Conservation (phyloP, 2,329 filamentous ascomycete genomes). For the Podosphaera fusca region DNA sequence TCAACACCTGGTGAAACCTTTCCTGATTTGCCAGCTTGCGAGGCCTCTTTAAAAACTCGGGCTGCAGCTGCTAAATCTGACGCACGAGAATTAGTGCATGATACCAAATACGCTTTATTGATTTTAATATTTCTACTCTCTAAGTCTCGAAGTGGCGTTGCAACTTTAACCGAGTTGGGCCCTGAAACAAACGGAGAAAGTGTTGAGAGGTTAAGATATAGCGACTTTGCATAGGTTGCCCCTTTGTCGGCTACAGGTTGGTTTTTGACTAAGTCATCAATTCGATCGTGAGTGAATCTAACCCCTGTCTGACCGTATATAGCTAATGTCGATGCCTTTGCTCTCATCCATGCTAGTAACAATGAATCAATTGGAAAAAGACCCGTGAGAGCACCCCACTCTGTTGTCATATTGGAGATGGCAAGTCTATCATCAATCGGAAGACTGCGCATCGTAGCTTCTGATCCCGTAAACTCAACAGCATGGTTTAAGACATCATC, state of each 20-base stretch:
- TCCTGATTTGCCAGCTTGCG: conserved; percentile 32
- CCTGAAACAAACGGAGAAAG: conserved; percentile 68
- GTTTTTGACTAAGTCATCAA: conserved; percentile 50
- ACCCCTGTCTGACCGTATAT: conserved; percentile 28
- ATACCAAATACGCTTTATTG: conserved; percentile 69
- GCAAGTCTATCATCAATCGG: conserved; percentile 51
- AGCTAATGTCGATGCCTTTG: conserved; percentile 50
- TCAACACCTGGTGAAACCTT: conserved; percentile 56
- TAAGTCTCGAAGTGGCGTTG: conserved; percentile 53
- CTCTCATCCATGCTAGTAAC: conserved; percentile 50
- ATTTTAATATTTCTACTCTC: conserved; percentile 52
- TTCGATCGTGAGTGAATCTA: conserved; percentile 44
- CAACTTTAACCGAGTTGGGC: conserved; percentile 76
- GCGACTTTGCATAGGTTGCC: conserved; percentile 60
- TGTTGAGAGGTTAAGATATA: conserved; percentile 64
- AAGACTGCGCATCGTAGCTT: conserved; percentile 52
- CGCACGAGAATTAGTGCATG: conserved; percentile 67
- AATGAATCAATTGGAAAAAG: conserved; percentile 61
- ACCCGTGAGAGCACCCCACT: conserved; percentile 52
- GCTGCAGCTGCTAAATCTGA: conserved; percentile 69
- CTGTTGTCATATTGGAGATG: conserved; percentile 60
- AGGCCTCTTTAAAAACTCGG: conserved; percentile 59
- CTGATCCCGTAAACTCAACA: conserved; percentile 66
- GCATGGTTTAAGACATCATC: conserved; percentile 80
- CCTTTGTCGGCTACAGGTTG: conserved; percentile 48